phyloP scores from a whole-genome alignment of 768 basidiomycete genomes.

The Tremella fuciformis region DNA sequence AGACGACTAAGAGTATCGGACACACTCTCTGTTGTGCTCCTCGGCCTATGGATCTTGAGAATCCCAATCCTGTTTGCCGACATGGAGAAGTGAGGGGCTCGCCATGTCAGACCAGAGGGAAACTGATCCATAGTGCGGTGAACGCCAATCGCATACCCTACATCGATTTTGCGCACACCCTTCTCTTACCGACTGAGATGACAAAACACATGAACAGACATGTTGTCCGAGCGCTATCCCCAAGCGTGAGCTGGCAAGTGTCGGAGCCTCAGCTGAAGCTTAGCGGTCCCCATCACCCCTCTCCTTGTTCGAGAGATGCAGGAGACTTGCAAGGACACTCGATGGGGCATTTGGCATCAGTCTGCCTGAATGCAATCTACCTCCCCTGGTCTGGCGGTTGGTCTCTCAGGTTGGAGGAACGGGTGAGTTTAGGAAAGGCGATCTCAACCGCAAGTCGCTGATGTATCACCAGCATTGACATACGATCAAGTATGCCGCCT shows the following conservation, averaged over 20 bases:
- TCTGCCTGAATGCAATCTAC: constrained; percentile 72
- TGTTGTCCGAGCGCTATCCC: constrained; percentile 65
- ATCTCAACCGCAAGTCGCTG: too few relatives aligned
- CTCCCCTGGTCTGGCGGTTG: constrained; percentile 74
- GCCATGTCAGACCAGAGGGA: constrained; percentile 11
- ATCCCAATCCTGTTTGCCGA: constrained; percentile 74
- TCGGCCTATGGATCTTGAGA: constrained; percentile 76
- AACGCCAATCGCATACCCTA: constrained; percentile 76
- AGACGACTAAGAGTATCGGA: constrained; percentile 54
- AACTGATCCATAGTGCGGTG: constrained; percentile 59
- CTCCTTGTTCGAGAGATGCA: constrained; percentile 61
- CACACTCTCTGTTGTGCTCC: constrained; percentile 66
- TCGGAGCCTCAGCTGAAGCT: constrained; percentile 13
- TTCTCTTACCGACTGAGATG: constrained; percentile 62
- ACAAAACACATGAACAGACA: constrained; percentile 70
- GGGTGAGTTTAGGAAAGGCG: constrained; percentile 46
- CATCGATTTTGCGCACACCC: constrained; percentile 63
- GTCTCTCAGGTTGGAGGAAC: constrained; percentile 67
- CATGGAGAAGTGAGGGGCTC: constrained; percentile 61
- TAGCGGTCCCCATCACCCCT: constrained; percentile 67
- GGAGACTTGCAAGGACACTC: constrained; percentile 63
- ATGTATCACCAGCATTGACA: constrained; percentile 27
- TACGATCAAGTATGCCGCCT: constrained; percentile 29
- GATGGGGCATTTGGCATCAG: constrained; percentile 60
- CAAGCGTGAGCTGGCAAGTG: constrained; percentile 59